Evolutionary conservation across 2,329 filamentous ascomycete genomes (phyloP), one percentile per base, ranked within the genome.

Genomic region (Penicillium sp.): DNA sequence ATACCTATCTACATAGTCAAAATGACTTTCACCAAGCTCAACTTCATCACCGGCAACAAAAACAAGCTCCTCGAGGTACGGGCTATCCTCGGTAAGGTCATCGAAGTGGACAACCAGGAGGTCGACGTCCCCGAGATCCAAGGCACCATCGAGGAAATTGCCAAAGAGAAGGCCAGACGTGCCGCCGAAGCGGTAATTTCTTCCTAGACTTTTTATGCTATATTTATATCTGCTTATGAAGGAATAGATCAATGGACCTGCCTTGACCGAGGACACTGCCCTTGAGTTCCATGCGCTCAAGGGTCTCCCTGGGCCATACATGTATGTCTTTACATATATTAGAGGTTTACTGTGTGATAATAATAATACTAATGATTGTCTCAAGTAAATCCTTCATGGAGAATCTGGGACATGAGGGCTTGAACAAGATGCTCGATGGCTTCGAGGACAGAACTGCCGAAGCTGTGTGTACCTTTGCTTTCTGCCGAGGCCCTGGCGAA

Each of bases 41-140:
- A 95, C 77, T 99, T 99, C 80, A 96, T 99, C 72, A 97, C 93
- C 2, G 90, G 93, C 75, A 99, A 99, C 78, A 86, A 88, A 70
- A 95, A 96, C 80, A 99, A 99, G 79, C 83, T 99, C 55, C 79
- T 82, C 56, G 94, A 99, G 79, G 92, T 96, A 64, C 87, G 90
- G 75, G 88, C 89, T 19, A 97, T 99, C 66, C 83, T 99, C 3
- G 87, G 88, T 9, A 84, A 83, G 57, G 78, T 79, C 34, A 88
- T 97, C 63, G 81, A 87, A 61, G 82, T 99, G 41, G 82, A 84
- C 54, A 93, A 82, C 76, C 85, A 90, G 73, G 81, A 84, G 36
- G 76, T 97, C 31, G 92, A 97, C 70, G 79, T 97, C 21, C 83
- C 89, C 33, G 94, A 99, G 78, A 87, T 97, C 47, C 94, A 99